Conservation (phyloP, 768 basidiomycete species). For the Hortiboletus flavorubellus region DNA sequence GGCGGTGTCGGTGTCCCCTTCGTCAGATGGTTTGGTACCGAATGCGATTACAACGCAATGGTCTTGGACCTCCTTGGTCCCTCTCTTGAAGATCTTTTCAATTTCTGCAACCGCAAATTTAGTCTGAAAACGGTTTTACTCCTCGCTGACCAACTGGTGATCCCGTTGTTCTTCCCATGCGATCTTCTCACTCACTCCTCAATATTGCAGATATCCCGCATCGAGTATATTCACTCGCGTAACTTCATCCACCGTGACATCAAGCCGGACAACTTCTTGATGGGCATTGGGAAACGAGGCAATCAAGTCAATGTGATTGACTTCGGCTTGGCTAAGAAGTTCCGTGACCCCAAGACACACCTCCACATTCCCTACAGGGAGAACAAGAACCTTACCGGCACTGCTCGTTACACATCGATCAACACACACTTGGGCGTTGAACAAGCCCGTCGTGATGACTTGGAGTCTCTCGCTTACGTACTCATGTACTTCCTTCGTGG, state of each 20-base stretch:
- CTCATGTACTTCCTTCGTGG: slow-evolving; percentile 99
- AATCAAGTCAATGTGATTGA: slow-evolving; percentile 99
- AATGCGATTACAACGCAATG: slow-evolving; percentile 99
- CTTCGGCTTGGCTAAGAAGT: slow-evolving; percentile 99
- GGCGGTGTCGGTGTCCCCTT: slow-evolving; percentile 99
- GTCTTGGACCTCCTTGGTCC: slow-evolving; percentile 95
- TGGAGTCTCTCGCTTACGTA: slow-evolving; percentile 98
- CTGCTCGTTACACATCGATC: slow-evolving; percentile 98
- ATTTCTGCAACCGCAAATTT: slow-evolving; percentile 97
- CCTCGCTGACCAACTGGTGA: slow-evolving; percentile 92
- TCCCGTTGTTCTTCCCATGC: accelerated
- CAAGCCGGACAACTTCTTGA: slow-evolving; percentile 99
- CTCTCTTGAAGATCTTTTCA: slow-evolving; percentile 88
- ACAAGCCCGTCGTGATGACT: slow-evolving; percentile 95
- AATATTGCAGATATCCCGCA: slow-evolving; percentile 81
- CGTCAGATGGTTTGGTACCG: slow-evolving; percentile 90
- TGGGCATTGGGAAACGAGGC: slow-evolving; percentile 99
- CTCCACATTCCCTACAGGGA: slow-evolving; percentile 99
- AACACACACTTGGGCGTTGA: slow-evolving; percentile 99
- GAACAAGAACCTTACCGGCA: slow-evolving; percentile 99
- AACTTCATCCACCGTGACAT: slow-evolving; percentile 98
- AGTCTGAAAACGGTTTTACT: slow-evolving; percentile 94
- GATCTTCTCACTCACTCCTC: slow-evolving; percentile 41
- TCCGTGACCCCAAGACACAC: slow-evolving; percentile 99
- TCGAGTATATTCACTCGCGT: slow-evolving; percentile 99